Evolutionary conservation across 106 monocot genomes (phyloP), one percentile per base, ranked within the genome.

Genomic region (Dactylorhiza incarnata): DNA sequence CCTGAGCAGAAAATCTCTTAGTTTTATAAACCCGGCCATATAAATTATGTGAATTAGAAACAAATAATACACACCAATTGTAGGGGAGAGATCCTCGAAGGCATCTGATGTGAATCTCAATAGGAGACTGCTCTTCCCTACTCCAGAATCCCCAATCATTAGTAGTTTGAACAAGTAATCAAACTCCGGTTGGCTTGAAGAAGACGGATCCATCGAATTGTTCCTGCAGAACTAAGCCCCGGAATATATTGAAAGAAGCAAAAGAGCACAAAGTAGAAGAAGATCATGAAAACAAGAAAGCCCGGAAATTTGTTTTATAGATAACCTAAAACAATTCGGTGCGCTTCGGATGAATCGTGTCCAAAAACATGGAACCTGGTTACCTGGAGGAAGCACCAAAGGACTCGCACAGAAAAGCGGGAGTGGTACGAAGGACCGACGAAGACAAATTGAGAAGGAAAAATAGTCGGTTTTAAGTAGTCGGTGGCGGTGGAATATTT

Each of bases 31-130:
- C 37, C 13, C 65, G 24, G 13, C 13, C n/a, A 22, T 22, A 23
- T 7, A 23, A 23, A 29, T 11, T 1, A 24, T 26, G 24, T 65
- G n/a, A n/a, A 65, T 3, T 3, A 65, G 13, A 65, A 65, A 65
- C 65, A 11, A 26, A 10, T 12, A 29, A 12, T 19, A 65, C 69
- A 46, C 45, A 95, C 95, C 95, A 49, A 95, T 95, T 0, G 95
- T 95, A 13, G 95, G 95, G 45, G 95, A 95, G 15, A 95, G 90
- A 79, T 95, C 95, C n/a, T 95, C 95, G 62, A 95, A 95, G 5
- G 88, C 85, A 54, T 93, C 86, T 7, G 95, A 78, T 46, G 90
- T 95, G 82, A 95, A 95, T 63, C 95, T 83, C 23, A 95, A 55
- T 22, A 95, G 79, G 50, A 95, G 80, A 58, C 93, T 93, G 56